Conservation (phyloP, 305 asterid genomes). For the Solanum chacoense region DNA sequence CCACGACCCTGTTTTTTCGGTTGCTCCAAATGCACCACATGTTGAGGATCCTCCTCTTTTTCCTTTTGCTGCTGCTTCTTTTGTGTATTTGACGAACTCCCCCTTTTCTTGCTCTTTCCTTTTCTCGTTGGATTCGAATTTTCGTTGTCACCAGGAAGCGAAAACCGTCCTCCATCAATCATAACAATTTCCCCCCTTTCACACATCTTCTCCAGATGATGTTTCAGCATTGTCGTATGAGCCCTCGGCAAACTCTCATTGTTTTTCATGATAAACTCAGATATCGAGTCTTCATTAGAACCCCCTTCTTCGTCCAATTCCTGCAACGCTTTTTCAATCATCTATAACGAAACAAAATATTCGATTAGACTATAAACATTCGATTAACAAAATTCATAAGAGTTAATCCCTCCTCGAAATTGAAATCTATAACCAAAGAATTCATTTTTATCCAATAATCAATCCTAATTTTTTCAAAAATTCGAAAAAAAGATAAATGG, state of each 20-base stretch:
- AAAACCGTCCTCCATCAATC: slow-evolving; percentile 10
- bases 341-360: slow-evolving; percentile 17
- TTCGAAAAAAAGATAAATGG: not conserved
- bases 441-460: not conserved
- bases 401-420: not conserved
- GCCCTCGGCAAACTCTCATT: slow-evolving; percentile 19
- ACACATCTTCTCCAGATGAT: slow-evolving; percentile 35
- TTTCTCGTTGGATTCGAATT: not conserved
- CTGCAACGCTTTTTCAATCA: slow-evolving; percentile 40
- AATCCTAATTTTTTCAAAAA: not conserved
- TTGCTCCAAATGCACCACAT: not conserved
- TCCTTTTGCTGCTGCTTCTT: not conserved
- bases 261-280: slow-evolving; percentile 23
- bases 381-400: not conserved
- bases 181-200: slow-evolving; percentile 10
- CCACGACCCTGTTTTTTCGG: not conserved
- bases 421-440: not conserved
- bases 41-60: not conserved
- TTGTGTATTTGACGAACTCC: not conserved
- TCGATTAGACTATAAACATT: not conserved
- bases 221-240: slow-evolving; percentile 15
- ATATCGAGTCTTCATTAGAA: slow-evolving; percentile 36
- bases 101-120: slow-evolving; percentile 10
- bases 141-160: slow-evolving; percentile 12
- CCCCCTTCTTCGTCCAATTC: slow-evolving; percentile 36